Evolutionary conservation across 768 basidiomycete genomes (phyloP), one percentile per base, ranked within the genome.

Genomic region (Kwoniella sp.): DNA sequence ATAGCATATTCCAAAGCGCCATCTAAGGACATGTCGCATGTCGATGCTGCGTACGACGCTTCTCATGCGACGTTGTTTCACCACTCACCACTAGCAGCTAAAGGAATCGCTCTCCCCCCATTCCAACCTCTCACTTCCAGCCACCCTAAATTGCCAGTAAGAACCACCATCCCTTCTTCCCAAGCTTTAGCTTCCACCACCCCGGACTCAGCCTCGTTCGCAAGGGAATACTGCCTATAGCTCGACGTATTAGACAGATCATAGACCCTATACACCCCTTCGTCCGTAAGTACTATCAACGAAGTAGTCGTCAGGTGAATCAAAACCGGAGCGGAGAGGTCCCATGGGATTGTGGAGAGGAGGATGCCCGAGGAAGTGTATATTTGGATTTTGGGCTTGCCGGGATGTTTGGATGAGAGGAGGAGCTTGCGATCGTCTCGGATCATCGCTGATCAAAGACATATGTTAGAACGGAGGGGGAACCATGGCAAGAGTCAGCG

Each of bases 41-140:
- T n/a, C n/a, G n/a, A n/a, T n/a, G n/a, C n/a, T n/a, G n/a, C n/a
- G n/a, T n/a, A n/a, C n/a, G n/a, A n/a, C n/a, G n/a, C n/a, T n/a
- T n/a, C n/a, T n/a, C n/a, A n/a, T n/a, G 24, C 40, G 2, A 44
- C 40, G 17, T 3, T 44, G 55, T 3, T 33, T 4, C 26, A 82
- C 86, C 26, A 82, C 86, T 70, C 72, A 91, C 92, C 86, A 72
- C 90, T 85, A 76, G 85, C 87, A 24, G 90, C 88, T 51, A 95
- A 78, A 0, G 85, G 83, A 55, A 90, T 80, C 1, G 91, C 88
- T 62, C 89, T 85, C 6, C 82, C 85, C 15, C 92, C 92, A 47
- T 87, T 86, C 92, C 92, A 95, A 2, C 88, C 91, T 77, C 90
- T 90, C 59, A 95, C 88, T 76, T 98, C 93, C 55, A 95, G 74